Conservation (phyloP, 2,329 filamentous ascomycete genomes). For the Juglanconis oblonga region DNA sequence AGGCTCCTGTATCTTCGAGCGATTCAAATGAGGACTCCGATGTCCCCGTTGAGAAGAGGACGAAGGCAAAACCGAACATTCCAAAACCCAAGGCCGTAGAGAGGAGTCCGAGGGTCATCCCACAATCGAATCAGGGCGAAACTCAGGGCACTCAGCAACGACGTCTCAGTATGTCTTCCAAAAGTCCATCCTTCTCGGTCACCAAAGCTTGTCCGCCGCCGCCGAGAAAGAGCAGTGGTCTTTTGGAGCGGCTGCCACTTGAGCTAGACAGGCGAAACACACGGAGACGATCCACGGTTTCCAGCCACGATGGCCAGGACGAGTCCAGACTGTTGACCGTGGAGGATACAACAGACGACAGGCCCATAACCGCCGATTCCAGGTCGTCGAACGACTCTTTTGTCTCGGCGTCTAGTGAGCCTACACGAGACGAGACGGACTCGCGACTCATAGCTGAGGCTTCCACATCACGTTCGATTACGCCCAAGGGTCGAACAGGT, state of each 20-base stretch:
- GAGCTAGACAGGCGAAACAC: not conserved
- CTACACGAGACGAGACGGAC: constrained; percentile 7
- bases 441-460: not conserved
- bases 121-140: not conserved
- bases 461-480: constrained; percentile 1
- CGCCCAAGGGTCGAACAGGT: constrained; percentile 21
- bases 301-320: constrained; percentile 13
- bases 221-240: constrained; percentile 1
- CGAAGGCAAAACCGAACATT: not conserved
- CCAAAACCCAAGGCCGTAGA: not conserved
- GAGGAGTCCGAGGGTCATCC: not conserved
- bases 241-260: not conserved
- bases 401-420: constrained; percentile 33
- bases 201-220: not conserved
- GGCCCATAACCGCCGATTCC: constrained; percentile 26
- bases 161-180: not conserved
- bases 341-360: not conserved
- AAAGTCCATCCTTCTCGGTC: not conserved
- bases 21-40: not conserved
- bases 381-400: constrained; percentile 46
- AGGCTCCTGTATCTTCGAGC: constrained; percentile 17
- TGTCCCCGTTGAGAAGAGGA: not conserved
- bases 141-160: not conserved
- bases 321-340: not conserved
- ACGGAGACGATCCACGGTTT: not conserved